phyloP scores from a whole-genome alignment of 441 rosid genomes.

The Geranium incanum region DNA sequence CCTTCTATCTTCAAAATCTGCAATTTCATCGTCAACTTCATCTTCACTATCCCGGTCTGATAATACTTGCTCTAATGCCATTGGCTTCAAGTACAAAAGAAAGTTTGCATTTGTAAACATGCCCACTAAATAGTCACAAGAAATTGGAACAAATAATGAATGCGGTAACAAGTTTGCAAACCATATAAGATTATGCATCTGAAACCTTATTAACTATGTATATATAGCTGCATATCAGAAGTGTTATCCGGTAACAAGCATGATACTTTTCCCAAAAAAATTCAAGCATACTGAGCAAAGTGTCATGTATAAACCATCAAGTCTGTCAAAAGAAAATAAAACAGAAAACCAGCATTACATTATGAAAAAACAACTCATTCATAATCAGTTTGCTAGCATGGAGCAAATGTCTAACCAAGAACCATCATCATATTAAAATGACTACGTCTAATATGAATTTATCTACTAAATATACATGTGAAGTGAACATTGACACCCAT shows the following conservation, averaged over 20 bases:
- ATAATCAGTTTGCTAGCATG: not conserved
- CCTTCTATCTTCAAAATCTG: conserved; percentile 52
- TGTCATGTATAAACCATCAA: not conserved
- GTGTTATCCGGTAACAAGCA: not conserved
- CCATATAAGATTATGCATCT: too few species aligned
- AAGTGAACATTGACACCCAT: not conserved
- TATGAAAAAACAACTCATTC: not conserved
- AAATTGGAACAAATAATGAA: not conserved
- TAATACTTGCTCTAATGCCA: conserved; percentile 38
- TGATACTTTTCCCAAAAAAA: not conserved
- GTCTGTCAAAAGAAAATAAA: not conserved
- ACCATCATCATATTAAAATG: not conserved
- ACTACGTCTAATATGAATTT: too few species aligned
- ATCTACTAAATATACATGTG: not conserved
- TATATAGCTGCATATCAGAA: too few species aligned
- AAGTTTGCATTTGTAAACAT: conserved; percentile 2
- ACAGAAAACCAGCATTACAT: not conserved
- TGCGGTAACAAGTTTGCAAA: too few species aligned
- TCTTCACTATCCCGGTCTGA: conserved; percentile 45
- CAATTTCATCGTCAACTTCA: conserved; percentile 43
- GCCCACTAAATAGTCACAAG: not conserved
- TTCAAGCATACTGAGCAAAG: not conserved
- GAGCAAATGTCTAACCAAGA: not conserved
- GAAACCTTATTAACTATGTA: not conserved
- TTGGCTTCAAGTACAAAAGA: conserved; percentile 34